Evolutionary conservation across 2,329 filamentous ascomycete genomes (phyloP), one percentile per base, ranked within the genome.

Genomic region (Arthrobotrys megalospora): DNA sequence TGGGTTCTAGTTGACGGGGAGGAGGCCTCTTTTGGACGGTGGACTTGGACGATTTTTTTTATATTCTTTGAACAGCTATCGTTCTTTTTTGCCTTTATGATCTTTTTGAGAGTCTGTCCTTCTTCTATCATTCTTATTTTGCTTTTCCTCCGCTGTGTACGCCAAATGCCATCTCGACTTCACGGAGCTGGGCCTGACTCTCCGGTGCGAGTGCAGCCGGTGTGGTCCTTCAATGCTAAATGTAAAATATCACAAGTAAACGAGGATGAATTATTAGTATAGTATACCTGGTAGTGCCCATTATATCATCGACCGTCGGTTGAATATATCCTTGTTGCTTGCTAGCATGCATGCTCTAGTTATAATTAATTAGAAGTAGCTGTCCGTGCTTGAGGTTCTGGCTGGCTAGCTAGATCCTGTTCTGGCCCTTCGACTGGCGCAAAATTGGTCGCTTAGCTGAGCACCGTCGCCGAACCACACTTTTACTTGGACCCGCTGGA

Each of bases 391-490:
- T 16, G 48, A 53, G 14, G 12, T 50, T 38, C 36, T 6, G 32
- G 48, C 36, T 50, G 34, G 24, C n/a, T 38, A 50, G 24, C 28
- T 58, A 36, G 47, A 50, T 66, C 43, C 63, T 58, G 65, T 11
- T 68, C 63, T 50, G n/a, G 11, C 16, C 34, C 21, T 34, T 55
- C 32, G 19, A 12, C 63, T 48, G 50, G 69, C 52, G 48, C 50
- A 60, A 41, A 66, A 34, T 65, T 48, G 58, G 58, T 63, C 55
- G 72, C 72, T 76, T 76, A 76, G 72, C 55, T 76, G 72, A 76
- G 72, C 72, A 60, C 34, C 28, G 60, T 60, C 32, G 48, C 53
- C 66, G 45, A 34, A 63, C 55, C 43, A 71, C 70, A 43, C 43
- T 67, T 75, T 43, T 36, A 55, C 32, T 67, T 32, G 24, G 24